Conservation (phyloP, 2,329 filamentous ascomycete species). For the Orbilia blumenaviensis region DNA sequence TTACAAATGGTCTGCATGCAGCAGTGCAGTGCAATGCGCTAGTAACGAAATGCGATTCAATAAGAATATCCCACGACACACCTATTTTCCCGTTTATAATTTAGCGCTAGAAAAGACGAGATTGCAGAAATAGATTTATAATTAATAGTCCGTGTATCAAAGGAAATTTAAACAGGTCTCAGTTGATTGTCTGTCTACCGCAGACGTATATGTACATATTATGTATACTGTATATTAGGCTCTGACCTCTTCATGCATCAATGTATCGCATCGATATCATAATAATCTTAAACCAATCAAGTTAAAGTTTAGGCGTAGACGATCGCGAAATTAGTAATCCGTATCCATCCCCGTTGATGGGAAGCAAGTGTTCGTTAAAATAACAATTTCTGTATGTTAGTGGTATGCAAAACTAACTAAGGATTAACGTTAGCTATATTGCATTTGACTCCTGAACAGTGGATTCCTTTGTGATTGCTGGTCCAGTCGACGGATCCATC, state of each 20-base stretch:
- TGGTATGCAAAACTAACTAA: too few species aligned
- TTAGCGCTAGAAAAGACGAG: neutral
- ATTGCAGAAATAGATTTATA: neutral
- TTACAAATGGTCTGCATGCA: neutral
- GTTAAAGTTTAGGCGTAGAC: neutral
- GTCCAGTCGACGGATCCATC: slow-evolving; percentile 13
- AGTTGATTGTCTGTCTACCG: too few species aligned
- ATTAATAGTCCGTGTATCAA: slow-evolving; percentile 8
- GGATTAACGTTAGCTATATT: too few species aligned
- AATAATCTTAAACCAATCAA: too few species aligned
- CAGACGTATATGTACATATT: too few species aligned
- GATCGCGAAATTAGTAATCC: neutral
- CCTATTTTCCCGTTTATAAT: neutral
- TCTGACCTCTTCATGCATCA: too few species aligned
- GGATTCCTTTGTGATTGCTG: neutral
- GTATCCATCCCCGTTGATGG: too few species aligned
- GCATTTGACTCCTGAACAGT: neutral
- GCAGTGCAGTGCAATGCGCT: neutral
- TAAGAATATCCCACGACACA: neutral
- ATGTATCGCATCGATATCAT: too few species aligned
- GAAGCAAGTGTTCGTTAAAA: slow-evolving; percentile 17
- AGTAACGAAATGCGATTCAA: too few species aligned
- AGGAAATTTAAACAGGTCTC: slow-evolving; percentile 27
- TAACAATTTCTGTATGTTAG: too few species aligned
- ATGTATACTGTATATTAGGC: too few species aligned